Evolutionary conservation across 345 rosid genomes (phyloP).

Genomic region (Dipteronia sinensis): DNA sequence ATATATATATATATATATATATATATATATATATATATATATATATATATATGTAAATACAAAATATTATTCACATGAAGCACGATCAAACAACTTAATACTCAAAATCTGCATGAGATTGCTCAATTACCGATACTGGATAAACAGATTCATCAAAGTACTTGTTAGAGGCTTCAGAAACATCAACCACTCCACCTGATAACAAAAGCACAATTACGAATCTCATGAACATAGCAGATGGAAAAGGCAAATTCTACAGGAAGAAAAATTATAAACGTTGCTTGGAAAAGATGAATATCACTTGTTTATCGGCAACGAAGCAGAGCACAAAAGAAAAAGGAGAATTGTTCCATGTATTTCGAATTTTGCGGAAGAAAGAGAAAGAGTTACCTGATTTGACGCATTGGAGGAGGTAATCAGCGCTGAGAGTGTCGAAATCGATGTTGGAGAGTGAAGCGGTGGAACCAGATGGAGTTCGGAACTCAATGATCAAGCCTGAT

Average conservation of each 20-base stretch:
- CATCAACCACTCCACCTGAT: constrained; percentile 77
- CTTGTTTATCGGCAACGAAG: constrained; percentile 18
- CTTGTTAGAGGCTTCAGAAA: constrained; percentile 56
- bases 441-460: constrained; percentile 44
- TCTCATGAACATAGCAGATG: background rate
- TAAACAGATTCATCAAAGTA: constrained; percentile 55
- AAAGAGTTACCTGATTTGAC: constrained; percentile 59
- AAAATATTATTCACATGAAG: background rate
- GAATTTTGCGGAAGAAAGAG: background rate
- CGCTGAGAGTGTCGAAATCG: constrained; percentile 72
- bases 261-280: constrained; percentile 2
- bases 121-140: constrained; percentile 58
- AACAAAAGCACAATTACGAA: constrained; percentile 17
- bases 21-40: too few relatives aligned
- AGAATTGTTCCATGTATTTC: background rate
- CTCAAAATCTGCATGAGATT: background rate
- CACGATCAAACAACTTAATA: background rate
- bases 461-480: constrained; percentile 55
- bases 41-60: too few relatives aligned
- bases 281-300: background rate
- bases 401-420: constrained; percentile 70
- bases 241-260: background rate
- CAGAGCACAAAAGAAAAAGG: background rate
- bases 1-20: too few relatives aligned
- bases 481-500: constrained; percentile 58